Evolutionary conservation across 164 flowering plant species (phyloP), one percentile per base, ranked within the genome.

Genomic region (Tetrastigma voinierianum): DNA sequence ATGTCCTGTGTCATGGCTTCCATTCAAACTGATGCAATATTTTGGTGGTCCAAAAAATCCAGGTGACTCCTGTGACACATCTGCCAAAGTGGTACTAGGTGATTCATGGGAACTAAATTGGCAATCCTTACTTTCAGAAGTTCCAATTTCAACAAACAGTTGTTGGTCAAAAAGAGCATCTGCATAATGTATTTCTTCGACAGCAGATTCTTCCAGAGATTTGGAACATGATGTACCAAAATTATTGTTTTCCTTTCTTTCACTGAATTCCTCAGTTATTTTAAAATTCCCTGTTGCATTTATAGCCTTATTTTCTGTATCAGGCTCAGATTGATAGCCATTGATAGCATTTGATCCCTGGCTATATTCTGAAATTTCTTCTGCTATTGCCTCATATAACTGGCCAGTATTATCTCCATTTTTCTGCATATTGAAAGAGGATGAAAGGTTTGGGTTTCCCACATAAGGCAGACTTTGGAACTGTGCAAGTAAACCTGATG

Each of bases 401-500:
- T 69, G 65, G 72, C 70, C 65, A 74, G 77, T 80, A 45, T 76
- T 83, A 58, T 85, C 87, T 72, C 76, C 89, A 76, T 82, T 81
- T 69, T 63, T 75, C 63, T 82, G 90, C 49, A 74, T 61, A 71
- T 72, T 75, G 44, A 68, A 65, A 55, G 91, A 77, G 32, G 94
- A 78, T 52, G 86, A 77, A 23, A 80, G 70, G 65, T 70, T 80
- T 67, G 72, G 83, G 45, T 69, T 70, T 64, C 74, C 77, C 55
- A 73, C 79, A 74, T 70, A 76, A 64, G 90, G 81, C 66, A 83
- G 72, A 52, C 74, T 80, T 65, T 71, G 82, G 47, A 76, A 82
- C 77, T 92, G 93, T 44, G 84, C 76, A 59, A 93, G 84, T 57
- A 89, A 76, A 52, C 97, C 99, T 32, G 99, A 89, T 16, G 90